phyloP scores from a whole-genome alignment of 768 basidiomycete genomes.

The Postia placenta region DNA sequence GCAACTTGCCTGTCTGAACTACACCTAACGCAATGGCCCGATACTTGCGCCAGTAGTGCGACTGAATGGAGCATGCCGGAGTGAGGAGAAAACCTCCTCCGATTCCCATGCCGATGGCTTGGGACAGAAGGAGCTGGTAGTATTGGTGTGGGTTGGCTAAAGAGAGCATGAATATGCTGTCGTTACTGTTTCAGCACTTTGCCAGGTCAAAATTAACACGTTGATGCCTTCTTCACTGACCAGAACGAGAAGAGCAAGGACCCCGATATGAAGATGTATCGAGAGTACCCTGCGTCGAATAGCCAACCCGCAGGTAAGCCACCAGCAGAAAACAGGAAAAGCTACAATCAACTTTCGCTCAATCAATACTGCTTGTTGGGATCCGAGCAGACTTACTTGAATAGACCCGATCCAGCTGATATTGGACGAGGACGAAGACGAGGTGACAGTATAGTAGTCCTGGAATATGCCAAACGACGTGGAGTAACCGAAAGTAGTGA shows the following conservation, averaged over 20 bases:
- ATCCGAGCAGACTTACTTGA: slow-evolving; percentile 23
- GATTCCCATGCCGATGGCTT: slow-evolving; percentile 47
- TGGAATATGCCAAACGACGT: slow-evolving; percentile 14
- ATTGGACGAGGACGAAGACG: slow-evolving; percentile 3
- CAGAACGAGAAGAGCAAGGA: slow-evolving; percentile 18
- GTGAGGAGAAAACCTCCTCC: slow-evolving; percentile 40
- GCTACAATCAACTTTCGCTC: background rate
- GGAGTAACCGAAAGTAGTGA: slow-evolving; percentile 11
- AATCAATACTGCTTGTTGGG: background rate
- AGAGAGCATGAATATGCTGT: slow-evolving; percentile 40
- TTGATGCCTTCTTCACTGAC: slow-evolving; percentile 11
- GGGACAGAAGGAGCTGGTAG: slow-evolving; percentile 45
- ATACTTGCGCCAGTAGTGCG: slow-evolving; percentile 38
- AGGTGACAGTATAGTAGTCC: slow-evolving; percentile 9
- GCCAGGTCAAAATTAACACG: slow-evolving; percentile 1
- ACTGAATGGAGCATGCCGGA: slow-evolving; percentile 39
- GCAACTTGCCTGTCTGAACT: slow-evolving; percentile 14
- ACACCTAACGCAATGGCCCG: slow-evolving; percentile 30
- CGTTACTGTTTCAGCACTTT: slow-evolving; percentile 15
- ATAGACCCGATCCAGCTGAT: slow-evolving; percentile 45
- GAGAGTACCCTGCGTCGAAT: slow-evolving; percentile 44
- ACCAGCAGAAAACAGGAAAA: slow-evolving; percentile 36
- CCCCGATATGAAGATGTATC: slow-evolving; percentile 20
- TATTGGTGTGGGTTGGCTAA: slow-evolving; percentile 32
- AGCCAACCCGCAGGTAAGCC: slow-evolving; percentile 34